Evolutionary conservation across 2,329 filamentous ascomycete genomes (phyloP).

Genomic region (Septoria linicola): DNA sequence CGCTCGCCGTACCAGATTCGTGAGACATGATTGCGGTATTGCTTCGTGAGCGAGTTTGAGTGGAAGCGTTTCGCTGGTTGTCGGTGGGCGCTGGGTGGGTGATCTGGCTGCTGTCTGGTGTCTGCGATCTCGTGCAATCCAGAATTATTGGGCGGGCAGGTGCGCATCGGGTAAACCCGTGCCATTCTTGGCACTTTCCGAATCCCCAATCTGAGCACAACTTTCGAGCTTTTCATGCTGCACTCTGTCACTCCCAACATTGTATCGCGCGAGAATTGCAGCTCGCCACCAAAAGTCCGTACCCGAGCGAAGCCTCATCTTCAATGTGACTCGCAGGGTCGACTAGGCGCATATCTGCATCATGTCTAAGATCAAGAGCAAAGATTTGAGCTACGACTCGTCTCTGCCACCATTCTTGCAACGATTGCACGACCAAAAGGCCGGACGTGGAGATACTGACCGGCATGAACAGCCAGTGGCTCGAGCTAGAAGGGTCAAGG

Average conservation of each 20-base stretch:
- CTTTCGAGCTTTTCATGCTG: too few relatives aligned
- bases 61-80: conserved; percentile 15
- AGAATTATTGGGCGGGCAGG: too few relatives aligned
- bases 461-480: conserved; percentile 47
- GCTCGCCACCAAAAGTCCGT: too few relatives aligned
- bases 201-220: too few relatives aligned
- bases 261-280: too few relatives aligned
- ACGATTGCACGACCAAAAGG: conserved; percentile 53
- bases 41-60: conserved; percentile 11
- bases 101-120: conserved; percentile 9
- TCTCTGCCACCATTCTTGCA: conserved; percentile 51
- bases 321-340: too few relatives aligned
- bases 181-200: too few relatives aligned
- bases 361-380: conserved; percentile 59
- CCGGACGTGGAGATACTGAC: conserved; percentile 47
- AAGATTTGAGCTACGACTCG: conserved; percentile 65
- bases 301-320: too few relatives aligned
- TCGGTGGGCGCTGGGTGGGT: conserved; percentile 13
- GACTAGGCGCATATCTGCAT: not conserved
- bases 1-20: conserved; percentile 61
- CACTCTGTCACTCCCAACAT: too few relatives aligned
- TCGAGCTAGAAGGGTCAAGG: conserved; percentile 51
- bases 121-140: too few relatives aligned
- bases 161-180: not conserved
- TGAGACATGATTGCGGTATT: conserved; percentile 67